Evolutionary conservation across 1,139 yeast species (phyloP).

Genomic region (Martiniozyma asiatica): DNA sequence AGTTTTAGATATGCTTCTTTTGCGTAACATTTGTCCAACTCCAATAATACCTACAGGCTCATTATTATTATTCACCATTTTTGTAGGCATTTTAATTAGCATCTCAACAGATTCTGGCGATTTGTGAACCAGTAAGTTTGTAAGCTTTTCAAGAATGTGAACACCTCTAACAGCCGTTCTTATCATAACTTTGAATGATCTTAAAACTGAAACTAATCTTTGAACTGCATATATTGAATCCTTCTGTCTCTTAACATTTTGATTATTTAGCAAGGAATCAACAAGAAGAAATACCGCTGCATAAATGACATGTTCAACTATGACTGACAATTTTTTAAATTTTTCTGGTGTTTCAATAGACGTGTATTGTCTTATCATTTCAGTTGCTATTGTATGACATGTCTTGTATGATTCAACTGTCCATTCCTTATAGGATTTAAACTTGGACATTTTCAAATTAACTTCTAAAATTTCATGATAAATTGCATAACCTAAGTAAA

Average conservation of each 20-base stretch:
- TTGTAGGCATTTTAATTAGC: too few relatives aligned
- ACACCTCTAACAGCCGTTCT: slow-evolving; percentile 21
- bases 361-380: slow-evolving; percentile 11
- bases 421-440: slow-evolving; percentile 18
- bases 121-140: slow-evolving; percentile 8
- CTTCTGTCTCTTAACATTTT: slow-evolving; percentile 9
- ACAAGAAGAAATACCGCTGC: slow-evolving; percentile 19
- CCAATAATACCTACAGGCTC: too few relatives aligned
- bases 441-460: slow-evolving; percentile 18
- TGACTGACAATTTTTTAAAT: slow-evolving; percentile 14
- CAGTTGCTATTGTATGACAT: slow-evolving; percentile 14
- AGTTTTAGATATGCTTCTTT: too few relatives aligned
- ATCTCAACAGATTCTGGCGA: too few relatives aligned
- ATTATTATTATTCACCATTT: too few relatives aligned
- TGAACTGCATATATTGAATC: slow-evolving; percentile 10
- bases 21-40: too few relatives aligned
- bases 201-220: slow-evolving; percentile 12
- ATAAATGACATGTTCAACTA: slow-evolving; percentile 15
- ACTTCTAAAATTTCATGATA: slow-evolving; percentile 18
- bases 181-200: slow-evolving; percentile 14
- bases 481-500: slow-evolving; percentile 10
- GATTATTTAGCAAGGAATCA: slow-evolving; percentile 17
- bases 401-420: slow-evolving; percentile 10
- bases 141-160: slow-evolving; percentile 17
- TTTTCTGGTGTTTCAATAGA: slow-evolving; percentile 9